Conservation (phyloP, 2,329 filamentous ascomycete genomes). For the Ophiostoma montium region DNA sequence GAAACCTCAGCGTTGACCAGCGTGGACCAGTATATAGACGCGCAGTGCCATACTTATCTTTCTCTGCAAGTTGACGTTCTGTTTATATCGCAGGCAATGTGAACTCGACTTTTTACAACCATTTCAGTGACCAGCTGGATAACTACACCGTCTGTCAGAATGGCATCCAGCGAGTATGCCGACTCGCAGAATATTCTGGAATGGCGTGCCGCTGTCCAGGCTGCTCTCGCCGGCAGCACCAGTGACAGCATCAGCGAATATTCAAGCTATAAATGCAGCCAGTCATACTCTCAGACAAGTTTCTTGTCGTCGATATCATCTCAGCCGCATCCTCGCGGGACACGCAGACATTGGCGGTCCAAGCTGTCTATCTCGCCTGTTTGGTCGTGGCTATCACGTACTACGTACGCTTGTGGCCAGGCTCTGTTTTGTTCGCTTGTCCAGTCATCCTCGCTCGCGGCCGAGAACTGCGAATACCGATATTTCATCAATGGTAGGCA, state of each 20-base stretch:
- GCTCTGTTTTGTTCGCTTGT: background rate
- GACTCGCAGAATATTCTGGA: background rate
- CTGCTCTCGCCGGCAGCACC: background rate
- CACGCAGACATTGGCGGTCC: background rate
- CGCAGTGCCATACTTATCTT: no score
- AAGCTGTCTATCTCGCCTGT: background rate
- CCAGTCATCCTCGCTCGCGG: background rate
- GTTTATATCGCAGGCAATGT: no score
- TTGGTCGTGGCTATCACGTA: slow-evolving; percentile 5
- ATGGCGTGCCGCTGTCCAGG: slow-evolving; percentile 2
- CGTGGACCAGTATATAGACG: no score
- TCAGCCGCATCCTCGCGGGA: no score
- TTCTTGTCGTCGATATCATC: no score
- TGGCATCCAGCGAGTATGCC: no score
- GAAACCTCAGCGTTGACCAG: no score
- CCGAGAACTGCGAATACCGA: background rate
- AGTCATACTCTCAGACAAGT: no score
- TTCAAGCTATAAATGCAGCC: background rate
- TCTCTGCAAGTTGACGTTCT: no score
- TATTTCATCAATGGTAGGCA: background rate
- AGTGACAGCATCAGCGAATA: background rate
- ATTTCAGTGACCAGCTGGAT: no score
- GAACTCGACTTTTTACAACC: no score
- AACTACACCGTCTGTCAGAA: no score
- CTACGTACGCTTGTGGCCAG: slow-evolving; percentile 1